Conservation (phyloP, 768 basidiomycete species). For the Paxillus rubicundulus region DNA sequence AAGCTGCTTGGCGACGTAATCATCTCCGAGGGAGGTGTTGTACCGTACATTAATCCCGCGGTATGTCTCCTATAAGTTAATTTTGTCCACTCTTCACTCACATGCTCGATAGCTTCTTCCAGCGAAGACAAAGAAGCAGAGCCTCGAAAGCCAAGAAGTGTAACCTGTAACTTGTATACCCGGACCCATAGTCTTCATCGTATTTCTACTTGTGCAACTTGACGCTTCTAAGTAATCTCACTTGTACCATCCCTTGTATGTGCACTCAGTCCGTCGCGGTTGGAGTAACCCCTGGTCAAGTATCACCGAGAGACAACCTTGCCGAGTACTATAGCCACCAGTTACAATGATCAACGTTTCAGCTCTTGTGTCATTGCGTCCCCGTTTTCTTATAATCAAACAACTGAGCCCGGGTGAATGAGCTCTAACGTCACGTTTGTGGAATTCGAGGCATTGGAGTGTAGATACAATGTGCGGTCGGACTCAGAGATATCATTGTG, state of each 20-base stretch:
- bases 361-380: too few species aligned
- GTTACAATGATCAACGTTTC: too few species aligned
- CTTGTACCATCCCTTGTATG: too few species aligned
- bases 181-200: background rate
- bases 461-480: background rate
- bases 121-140: slow-evolving; percentile 31
- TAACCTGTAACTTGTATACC: too few species aligned
- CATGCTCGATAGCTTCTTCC: slow-evolving; percentile 24
- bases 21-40: slow-evolving; percentile 95
- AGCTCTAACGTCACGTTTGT: too few species aligned
- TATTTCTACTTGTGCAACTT: background rate
- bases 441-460: too few species aligned
- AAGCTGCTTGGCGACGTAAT: slow-evolving; percentile 76
- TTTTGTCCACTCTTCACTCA: background rate
- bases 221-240: slow-evolving; percentile 8
- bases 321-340: too few species aligned
- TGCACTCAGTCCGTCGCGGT: too few species aligned
- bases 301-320: too few species aligned
- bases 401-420: too few species aligned
- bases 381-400: too few species aligned
- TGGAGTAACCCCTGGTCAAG: too few species aligned
- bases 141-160: slow-evolving; percentile 33
- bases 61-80: slow-evolving; percentile 22
- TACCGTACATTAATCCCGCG: slow-evolving; percentile 74
- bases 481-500: slow-evolving; percentile 23